phyloP scores from a whole-genome alignment of 371 early-diverging fungal genomes.

The Entomophthora muscae region DNA sequence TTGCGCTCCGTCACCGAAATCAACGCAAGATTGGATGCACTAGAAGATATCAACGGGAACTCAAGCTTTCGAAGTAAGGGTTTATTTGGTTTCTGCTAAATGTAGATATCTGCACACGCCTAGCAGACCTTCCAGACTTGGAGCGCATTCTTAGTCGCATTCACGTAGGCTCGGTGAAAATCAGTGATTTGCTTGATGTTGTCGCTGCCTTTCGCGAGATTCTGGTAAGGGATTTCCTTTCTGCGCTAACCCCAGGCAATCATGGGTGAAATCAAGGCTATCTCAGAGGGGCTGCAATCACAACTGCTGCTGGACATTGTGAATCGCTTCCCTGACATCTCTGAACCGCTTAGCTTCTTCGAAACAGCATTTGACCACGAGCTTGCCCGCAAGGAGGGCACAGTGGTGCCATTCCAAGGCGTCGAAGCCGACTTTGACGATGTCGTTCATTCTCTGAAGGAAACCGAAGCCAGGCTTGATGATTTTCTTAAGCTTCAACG shows the following conservation, averaged over 20 bases:
- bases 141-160: constrained; percentile 84
- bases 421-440: constrained; percentile 61
- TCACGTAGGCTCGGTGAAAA: constrained; percentile 61
- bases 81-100: constrained; percentile 13
- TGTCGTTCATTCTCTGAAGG: constrained; percentile 25
- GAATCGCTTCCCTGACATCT: constrained; percentile 30
- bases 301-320: constrained; percentile 20
- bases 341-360: constrained; percentile 35
- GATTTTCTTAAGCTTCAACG: constrained; percentile 22
- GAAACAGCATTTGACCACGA: constrained; percentile 46
- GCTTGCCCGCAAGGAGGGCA: constrained; percentile 42
- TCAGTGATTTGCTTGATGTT: constrained; percentile 50
- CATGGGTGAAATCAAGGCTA: background rate
- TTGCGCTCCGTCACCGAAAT: constrained; percentile 53
- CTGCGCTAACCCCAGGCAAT: background rate
- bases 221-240: constrained; percentile 19
- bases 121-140: constrained; percentile 66
- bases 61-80: constrained; percentile 28
- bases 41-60: constrained; percentile 53
- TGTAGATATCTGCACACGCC: constrained; percentile 13
- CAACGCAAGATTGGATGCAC: constrained; percentile 67
- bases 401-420: constrained; percentile 51
- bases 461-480: constrained; percentile 43
- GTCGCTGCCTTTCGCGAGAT: constrained; percentile 38
- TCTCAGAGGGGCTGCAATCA: background rate